Percentiles rank a stretch among this genome's conserved stretches.
Evolutionary conservation across 306 rosid species (phyloP).

Genomic region (Glycine soja): DNA sequence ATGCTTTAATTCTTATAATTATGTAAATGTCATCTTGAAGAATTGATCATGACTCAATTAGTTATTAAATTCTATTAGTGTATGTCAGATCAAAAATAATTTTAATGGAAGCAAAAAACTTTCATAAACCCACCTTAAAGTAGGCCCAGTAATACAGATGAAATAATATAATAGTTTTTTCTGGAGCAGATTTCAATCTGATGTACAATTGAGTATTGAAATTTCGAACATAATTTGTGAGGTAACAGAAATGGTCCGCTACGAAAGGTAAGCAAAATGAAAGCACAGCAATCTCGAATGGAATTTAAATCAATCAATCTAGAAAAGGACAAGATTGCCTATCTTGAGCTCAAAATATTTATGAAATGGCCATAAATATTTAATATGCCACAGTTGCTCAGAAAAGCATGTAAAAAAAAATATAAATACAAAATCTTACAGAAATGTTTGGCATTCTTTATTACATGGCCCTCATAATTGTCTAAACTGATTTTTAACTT

Average conservation of each 20-base stretch:
- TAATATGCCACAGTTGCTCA: not conserved
- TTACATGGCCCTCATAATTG: not conserved
- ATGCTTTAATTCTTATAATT: no score
- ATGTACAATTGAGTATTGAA: not conserved
- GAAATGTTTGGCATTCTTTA: not conserved
- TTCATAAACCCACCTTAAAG: no score
- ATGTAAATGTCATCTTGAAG: no score
- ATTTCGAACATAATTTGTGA: not conserved
- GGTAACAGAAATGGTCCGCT: no score
- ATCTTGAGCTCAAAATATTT: not conserved
- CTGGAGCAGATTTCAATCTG: not conserved
- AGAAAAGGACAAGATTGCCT: not conserved
- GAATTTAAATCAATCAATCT: not conserved
- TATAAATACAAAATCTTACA: not conserved
- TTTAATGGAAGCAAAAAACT: no score
- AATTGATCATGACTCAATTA: no score
- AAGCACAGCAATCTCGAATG: not conserved
- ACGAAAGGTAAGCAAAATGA: not conserved
- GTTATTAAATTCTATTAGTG: no score
- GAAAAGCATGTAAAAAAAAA: not conserved
- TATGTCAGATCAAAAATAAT: no score
- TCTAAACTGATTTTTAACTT: not conserved
- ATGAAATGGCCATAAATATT: not conserved
- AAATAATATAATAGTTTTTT: not conserved
- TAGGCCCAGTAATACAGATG: no score